Percentiles rank a stretch among this genome's conserved stretches.
Conservation (phyloP, 768 basidiomycete species). For the Russula sp. region DNA sequence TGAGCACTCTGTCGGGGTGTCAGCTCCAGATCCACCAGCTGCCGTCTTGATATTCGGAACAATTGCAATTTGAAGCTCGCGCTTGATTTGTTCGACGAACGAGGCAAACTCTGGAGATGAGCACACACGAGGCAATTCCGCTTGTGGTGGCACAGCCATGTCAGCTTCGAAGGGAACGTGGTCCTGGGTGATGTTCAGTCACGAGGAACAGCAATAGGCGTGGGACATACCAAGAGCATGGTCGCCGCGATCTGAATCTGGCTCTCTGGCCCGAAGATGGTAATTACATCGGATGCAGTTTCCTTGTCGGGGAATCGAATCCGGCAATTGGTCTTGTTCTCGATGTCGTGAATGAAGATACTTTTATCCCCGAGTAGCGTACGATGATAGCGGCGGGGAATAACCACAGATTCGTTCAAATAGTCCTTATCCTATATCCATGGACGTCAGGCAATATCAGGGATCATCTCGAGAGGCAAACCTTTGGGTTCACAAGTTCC, state of each 20-base stretch:
- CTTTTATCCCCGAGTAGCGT: constrained; percentile 92
- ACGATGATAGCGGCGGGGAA: constrained; percentile 92
- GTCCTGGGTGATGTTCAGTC: constrained; percentile 46
- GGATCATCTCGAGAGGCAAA: constrained; percentile 28
- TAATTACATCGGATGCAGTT: constrained; percentile 87
- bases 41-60: constrained; percentile 64
- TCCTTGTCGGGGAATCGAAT: constrained; percentile 93
- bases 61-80: constrained; percentile 89
- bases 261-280: constrained; percentile 94
- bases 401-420: constrained; percentile 85
- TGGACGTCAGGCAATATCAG: constrained; percentile 1
- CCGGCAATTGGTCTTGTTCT: constrained; percentile 89
- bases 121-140: constrained; percentile 70
- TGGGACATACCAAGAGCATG: constrained; percentile 73
- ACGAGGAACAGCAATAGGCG: not conserved
- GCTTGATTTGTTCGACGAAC: constrained; percentile 87
- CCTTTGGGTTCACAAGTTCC: constrained; percentile 97
- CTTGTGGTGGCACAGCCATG: constrained; percentile 79
- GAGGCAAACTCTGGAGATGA: constrained; percentile 73
- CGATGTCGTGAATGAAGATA: constrained; percentile 96
- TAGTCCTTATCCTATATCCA: constrained; percentile 85
- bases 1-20: constrained; percentile 65
- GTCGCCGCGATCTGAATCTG: constrained; percentile 96
- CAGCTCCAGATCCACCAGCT: constrained; percentile 46
- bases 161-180: constrained; percentile 96